These are phyloP conservation scores for Neocucurbitaria cava DNA, from an alignment of 2,329 filamentous ascomycete species.

Conservation along the genomic window DNA sequence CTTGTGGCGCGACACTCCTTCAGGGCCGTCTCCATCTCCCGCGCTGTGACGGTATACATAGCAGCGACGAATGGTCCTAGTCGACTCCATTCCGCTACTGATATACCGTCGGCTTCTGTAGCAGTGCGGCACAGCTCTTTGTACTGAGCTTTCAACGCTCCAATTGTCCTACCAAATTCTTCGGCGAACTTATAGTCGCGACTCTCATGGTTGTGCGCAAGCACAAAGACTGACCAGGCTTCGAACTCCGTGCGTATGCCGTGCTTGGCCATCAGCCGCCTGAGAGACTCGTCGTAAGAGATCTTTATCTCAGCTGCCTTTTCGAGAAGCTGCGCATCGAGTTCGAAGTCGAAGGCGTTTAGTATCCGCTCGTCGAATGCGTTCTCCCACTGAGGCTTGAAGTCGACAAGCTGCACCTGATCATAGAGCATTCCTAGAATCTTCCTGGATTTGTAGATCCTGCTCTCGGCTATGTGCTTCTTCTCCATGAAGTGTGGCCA, in stretches of 20 bases:
- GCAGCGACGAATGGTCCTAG: constrained; percentile 79
- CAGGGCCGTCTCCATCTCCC: constrained; percentile 69
- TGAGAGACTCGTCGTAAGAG: constrained; percentile 78
- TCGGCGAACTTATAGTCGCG: constrained; percentile 89
- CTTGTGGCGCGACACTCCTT: constrained; percentile 55
- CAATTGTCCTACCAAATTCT: constrained; percentile 74
- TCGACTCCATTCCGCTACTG: constrained; percentile 48
- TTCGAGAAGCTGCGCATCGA: constrained; percentile 62
- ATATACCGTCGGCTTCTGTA: constrained; percentile 57
- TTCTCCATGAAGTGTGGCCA: constrained; percentile 94
- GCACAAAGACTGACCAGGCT: constrained; percentile 84
- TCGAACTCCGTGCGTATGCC: constrained; percentile 89
- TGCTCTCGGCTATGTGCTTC: constrained; percentile 52
- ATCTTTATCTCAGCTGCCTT: constrained; percentile 72
- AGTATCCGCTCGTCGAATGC: constrained; percentile 81
- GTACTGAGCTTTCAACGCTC: constrained; percentile 72
- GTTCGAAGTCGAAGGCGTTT: constrained; percentile 64
- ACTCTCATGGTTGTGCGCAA: constrained; percentile 74
- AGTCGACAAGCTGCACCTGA: constrained; percentile 71
- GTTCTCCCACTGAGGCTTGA: constrained; percentile 73
- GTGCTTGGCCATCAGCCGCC: constrained; percentile 83
- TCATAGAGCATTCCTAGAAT: constrained; percentile 86
- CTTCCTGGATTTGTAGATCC: constrained; percentile 70
- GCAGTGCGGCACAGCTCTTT: constrained; percentile 69
- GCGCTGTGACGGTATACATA: constrained; percentile 84